Percentiles rank a stretch among this genome's conserved stretches.
phyloP scores from a whole-genome alignment of 148 eudicot species.

The Rhododendron kiyosumense region DNA sequence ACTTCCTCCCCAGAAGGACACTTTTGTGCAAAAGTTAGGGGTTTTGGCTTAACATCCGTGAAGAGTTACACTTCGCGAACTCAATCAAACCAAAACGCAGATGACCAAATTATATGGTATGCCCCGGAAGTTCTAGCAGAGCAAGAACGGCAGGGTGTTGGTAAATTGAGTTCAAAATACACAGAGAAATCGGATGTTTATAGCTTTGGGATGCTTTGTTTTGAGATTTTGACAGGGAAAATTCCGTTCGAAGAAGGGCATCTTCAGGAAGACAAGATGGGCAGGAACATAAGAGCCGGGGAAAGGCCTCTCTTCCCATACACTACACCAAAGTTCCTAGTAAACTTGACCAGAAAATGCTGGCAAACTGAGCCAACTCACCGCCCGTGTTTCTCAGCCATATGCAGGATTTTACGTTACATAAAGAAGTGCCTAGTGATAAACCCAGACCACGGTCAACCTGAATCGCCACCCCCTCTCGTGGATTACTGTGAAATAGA shows the following conservation, averaged over 20 bases:
- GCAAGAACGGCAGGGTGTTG: constrained; percentile 42
- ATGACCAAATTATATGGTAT: constrained; percentile 42
- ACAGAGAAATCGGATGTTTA: constrained; percentile 70
- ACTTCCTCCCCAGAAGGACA: constrained; percentile 38
- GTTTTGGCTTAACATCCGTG: constrained; percentile 41
- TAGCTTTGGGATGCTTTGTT: constrained; percentile 68
- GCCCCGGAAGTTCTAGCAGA: constrained; percentile 66
- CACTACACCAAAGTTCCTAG: constrained; percentile 54
- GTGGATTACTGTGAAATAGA: constrained; percentile 61
- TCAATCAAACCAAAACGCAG: constrained; percentile 21
- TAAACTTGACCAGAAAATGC: constrained; percentile 44
- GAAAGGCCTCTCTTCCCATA: constrained; percentile 63
- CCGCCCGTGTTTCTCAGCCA: constrained; percentile 52
- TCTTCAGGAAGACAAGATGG: constrained; percentile 63
- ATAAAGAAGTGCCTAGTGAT: constrained; percentile 44
- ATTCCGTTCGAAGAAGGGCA: constrained; percentile 59
- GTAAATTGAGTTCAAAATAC: constrained; percentile 25
- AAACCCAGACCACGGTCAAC: constrained; percentile 47
- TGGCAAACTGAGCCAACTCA: constrained; percentile 59
- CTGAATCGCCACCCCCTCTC: constrained; percentile 42
- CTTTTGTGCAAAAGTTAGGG: constrained; percentile 43
- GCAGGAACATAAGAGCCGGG: constrained; percentile 56
- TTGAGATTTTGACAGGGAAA: constrained; percentile 63
- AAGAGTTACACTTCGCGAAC: constrained; percentile 21
- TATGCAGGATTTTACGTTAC: constrained; percentile 56